Percentiles rank a stretch among this genome's conserved stretches.
phyloP scores from a whole-genome alignment of 2,329 filamentous ascomycete species.

The Colletotrichum australisinense region DNA sequence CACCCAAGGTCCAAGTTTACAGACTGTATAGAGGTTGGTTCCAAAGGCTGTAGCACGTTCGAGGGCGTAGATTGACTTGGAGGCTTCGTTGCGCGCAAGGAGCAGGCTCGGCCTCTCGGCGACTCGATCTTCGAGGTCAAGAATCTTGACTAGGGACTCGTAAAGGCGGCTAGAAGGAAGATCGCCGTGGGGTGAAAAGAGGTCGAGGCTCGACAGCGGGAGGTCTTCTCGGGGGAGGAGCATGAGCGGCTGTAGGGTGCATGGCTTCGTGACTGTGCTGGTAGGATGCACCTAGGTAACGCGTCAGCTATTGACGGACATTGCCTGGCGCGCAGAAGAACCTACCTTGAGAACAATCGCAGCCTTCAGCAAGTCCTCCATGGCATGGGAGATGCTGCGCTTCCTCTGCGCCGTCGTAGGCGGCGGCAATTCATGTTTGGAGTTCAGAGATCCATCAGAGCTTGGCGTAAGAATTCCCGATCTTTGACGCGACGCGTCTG shows the following conservation, averaged over 20 bases:
- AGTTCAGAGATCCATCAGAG: conserved; percentile 52
- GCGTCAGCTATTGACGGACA: conserved; percentile 34
- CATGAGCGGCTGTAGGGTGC: conserved; percentile 69
- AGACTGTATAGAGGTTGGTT: conserved; percentile 72
- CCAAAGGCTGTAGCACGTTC: conserved; percentile 66
- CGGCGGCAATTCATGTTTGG: conserved; percentile 43
- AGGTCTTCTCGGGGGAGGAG: conserved; percentile 71
- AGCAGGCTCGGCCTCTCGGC: conserved; percentile 66
- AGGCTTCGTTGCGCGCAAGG: conserved; percentile 69
- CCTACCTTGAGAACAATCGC: conserved; percentile 65
- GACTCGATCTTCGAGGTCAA: conserved; percentile 72
- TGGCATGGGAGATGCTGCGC: conserved; percentile 51
- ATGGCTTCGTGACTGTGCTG: conserved; percentile 63
- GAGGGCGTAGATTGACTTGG: conserved; percentile 68
- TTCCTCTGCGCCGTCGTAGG: conserved; percentile 49
- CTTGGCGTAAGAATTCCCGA: conserved; percentile 55
- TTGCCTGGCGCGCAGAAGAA: neutral
- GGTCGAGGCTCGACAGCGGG: conserved; percentile 71
- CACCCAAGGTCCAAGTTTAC: conserved; percentile 75
- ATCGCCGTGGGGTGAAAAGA: conserved; percentile 60
- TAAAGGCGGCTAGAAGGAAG: conserved; percentile 67
- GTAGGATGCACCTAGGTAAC: conserved; percentile 64
- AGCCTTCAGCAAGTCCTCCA: conserved; percentile 63
- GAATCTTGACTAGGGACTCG: conserved; percentile 70
- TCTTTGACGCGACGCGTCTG: conserved; percentile 63